Evolutionary conservation across 768 basidiomycete species (phyloP).

Genomic region (Hygrocybe coccinea): DNA sequence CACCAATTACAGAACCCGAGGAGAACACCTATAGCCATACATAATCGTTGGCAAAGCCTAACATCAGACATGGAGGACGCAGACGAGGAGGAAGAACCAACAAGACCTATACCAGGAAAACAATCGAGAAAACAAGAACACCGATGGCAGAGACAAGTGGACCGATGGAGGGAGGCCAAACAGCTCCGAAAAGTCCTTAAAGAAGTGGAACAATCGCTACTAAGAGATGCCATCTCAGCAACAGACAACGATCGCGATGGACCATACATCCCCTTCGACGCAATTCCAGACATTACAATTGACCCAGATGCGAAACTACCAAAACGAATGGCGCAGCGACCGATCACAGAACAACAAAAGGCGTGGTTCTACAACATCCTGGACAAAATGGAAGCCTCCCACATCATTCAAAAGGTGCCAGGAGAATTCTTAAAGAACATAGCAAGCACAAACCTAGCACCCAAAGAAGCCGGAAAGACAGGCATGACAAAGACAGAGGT

Average conservation of each 20-base stretch:
- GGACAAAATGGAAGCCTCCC: background rate
- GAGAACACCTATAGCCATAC: too few species aligned
- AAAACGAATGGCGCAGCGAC: background rate
- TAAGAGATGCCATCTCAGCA: background rate
- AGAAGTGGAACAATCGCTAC: background rate
- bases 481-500: background rate
- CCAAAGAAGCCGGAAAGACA: background rate
- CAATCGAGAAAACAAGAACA: constrained; percentile 23
- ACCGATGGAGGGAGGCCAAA: background rate
- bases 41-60: too few species aligned
- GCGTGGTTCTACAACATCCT: background rate
- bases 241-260: background rate
- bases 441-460: background rate
- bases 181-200: background rate
- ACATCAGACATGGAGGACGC: too few species aligned
- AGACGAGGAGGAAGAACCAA: too few species aligned
- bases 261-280: background rate
- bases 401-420: background rate
- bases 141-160: background rate
- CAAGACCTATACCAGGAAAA: constrained; percentile 5
- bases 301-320: background rate
- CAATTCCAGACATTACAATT: background rate
- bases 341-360: background rate
- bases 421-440: background rate
- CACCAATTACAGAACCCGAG: too few species aligned